Percentiles rank a stretch among this genome's conserved stretches.
phyloP scores from a whole-genome alignment of 1,139 yeast genomes.

The Pichia sp. region DNA sequence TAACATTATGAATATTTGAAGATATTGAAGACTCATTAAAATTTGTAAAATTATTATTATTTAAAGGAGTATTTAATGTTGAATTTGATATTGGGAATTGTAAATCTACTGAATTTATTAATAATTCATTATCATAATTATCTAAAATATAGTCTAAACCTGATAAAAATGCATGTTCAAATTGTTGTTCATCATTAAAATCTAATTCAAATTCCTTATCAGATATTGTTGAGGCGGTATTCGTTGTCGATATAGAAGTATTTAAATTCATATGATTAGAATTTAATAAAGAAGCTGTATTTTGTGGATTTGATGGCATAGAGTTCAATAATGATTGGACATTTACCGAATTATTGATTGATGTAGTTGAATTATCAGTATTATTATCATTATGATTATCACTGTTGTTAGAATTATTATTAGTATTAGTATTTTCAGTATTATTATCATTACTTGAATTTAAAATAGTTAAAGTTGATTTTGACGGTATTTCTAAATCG shows the following conservation, averaged over 20 bases:
- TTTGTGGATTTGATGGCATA: neutral
- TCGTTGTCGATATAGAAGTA: neutral
- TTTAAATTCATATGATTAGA: too few relatives aligned
- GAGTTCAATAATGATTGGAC: neutral
- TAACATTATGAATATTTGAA: neutral
- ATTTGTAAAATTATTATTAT: neutral
- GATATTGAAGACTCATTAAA: neutral
- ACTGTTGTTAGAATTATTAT: too few relatives aligned
- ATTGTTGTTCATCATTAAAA: slow-evolving; percentile 22
- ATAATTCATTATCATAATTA: slow-evolving; percentile 13
- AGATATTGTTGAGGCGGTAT: neutral
- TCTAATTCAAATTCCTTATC: slow-evolving; percentile 13
- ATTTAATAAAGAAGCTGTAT: too few relatives aligned
- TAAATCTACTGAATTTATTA: slow-evolving; percentile 1
- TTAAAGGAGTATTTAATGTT: neutral
- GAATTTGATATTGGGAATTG: neutral
- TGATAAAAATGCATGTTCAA: slow-evolving; percentile 27
- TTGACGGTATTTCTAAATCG: too few relatives aligned
- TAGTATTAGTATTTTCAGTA: too few relatives aligned
- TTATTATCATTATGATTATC: too few relatives aligned
- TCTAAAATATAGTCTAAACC: slow-evolving; percentile 28
- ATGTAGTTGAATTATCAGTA: neutral
- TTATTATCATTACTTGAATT: too few relatives aligned
- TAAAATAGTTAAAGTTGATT: too few relatives aligned
- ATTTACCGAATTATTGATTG: neutral